These are phyloP conservation scores for Solanum okadae DNA, from an alignment of 257 asterid species.

Conservation along the genomic window DNA sequence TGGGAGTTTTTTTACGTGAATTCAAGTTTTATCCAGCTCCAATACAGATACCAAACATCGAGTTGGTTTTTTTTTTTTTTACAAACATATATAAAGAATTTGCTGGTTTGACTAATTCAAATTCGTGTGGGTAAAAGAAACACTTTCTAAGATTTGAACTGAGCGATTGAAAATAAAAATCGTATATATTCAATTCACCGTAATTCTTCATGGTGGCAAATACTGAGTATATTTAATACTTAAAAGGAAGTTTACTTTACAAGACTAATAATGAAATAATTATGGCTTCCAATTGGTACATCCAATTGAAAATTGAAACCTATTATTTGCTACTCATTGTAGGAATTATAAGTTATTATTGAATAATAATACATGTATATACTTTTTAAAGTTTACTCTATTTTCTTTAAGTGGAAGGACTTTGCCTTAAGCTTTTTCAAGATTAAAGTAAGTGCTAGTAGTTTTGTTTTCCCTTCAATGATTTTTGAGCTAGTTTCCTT, in stretches of 20 bases:
- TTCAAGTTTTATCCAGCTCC: no score
- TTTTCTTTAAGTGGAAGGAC: neutral
- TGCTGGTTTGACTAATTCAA: no score
- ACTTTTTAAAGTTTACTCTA: neutral
- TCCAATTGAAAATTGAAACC: neutral
- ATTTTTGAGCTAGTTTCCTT: neutral
- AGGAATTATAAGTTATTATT: neutral
- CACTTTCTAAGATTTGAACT: no score
- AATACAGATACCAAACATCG: no score
- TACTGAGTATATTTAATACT: no score
- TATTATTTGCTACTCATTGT: neutral
- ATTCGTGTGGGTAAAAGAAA: no score
- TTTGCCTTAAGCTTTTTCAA: neutral
- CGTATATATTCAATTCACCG: no score
- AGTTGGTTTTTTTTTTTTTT: no score
- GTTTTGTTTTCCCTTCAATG: neutral
- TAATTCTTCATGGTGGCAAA: no score
- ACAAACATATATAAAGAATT: no score
- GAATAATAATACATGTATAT: neutral
- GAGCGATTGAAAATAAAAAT: no score
- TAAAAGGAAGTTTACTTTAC: neutral
- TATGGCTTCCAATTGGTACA: neutral
- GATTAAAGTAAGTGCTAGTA: neutral
- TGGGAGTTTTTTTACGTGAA: no score
- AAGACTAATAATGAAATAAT: neutral